Evolutionary conservation across 257 asterid species (phyloP).

Genomic region (Scutellaria barbata): DNA sequence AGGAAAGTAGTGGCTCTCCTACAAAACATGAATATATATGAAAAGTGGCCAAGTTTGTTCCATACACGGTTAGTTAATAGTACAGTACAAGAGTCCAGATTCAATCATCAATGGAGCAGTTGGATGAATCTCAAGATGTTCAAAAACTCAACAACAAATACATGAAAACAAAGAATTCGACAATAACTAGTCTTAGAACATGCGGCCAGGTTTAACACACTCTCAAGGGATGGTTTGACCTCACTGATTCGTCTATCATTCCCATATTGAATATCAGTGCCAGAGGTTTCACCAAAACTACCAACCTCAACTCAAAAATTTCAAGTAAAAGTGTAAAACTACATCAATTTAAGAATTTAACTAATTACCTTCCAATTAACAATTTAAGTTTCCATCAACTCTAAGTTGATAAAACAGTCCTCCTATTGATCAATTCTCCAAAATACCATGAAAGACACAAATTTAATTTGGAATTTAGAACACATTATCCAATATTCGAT

Average conservation of each 20-base stretch:
- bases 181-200: neutral
- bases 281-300: too few species aligned
- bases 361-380: neutral
- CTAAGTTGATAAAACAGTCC: neutral
- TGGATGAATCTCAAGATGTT: neutral
- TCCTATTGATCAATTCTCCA: neutral
- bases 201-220: neutral
- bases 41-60: neutral
- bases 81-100: neutral
- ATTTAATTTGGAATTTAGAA: neutral
- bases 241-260: neutral
- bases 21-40: neutral
- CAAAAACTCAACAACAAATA: neutral
- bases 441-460: neutral
- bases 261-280: too few species aligned
- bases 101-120: neutral
- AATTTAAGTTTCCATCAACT: neutral
- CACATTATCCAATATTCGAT: neutral
- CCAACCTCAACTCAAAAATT: too few species aligned
- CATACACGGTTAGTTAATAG: neutral
- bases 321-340: too few species aligned
- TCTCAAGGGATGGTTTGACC: too few species aligned
- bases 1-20: conserved; percentile 1
- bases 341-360: neutral
- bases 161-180: neutral